phyloP scores from a whole-genome alignment of 2,329 filamentous ascomycete genomes.

The Lachnellula suecica region DNA sequence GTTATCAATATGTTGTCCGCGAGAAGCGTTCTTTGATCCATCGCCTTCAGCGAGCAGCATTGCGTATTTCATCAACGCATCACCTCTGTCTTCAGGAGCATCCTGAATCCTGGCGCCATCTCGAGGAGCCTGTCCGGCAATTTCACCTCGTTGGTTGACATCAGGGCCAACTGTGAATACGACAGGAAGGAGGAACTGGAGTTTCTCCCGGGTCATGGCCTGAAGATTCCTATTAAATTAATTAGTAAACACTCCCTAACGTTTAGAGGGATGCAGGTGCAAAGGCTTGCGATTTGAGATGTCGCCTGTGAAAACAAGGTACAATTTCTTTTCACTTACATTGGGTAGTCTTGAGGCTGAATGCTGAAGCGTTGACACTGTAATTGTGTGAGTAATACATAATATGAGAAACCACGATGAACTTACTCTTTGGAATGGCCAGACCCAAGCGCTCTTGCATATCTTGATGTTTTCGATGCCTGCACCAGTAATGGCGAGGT shows the following conservation, averaged over 20 bases:
- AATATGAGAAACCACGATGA: background rate
- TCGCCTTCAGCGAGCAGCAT: conserved; percentile 70
- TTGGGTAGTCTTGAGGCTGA: conserved; percentile 77
- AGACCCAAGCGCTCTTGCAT: conserved; percentile 73
- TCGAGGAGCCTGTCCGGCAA: conserved; percentile 28
- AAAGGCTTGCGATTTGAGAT: background rate
- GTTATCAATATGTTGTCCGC: conserved; percentile 67
- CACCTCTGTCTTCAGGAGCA: conserved; percentile 49
- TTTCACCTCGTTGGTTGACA: conserved; percentile 55
- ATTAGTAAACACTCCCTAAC: too few relatives aligned
- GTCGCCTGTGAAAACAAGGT: background rate
- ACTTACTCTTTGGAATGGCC: conserved; percentile 65
- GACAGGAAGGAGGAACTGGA: conserved; percentile 78
- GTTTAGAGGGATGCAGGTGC: too few relatives aligned
- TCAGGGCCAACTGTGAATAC: conserved; percentile 86
- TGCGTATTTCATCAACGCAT: conserved; percentile 77
- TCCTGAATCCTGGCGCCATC: conserved; percentile 10
- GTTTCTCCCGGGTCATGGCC: conserved; percentile 87
- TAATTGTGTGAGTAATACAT: conserved; percentile 10
- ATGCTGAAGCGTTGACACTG: conserved; percentile 45
- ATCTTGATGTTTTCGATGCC: conserved; percentile 73
- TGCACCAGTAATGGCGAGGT: conserved; percentile 84
- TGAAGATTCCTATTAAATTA: conserved; percentile 65
- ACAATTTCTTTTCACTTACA: conserved; percentile 35
- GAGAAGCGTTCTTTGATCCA: conserved; percentile 30